Base-by-base conservation (phyloP, 768 basidiomycete species). In the Rhodotorula kratochvilovae region DNA sequence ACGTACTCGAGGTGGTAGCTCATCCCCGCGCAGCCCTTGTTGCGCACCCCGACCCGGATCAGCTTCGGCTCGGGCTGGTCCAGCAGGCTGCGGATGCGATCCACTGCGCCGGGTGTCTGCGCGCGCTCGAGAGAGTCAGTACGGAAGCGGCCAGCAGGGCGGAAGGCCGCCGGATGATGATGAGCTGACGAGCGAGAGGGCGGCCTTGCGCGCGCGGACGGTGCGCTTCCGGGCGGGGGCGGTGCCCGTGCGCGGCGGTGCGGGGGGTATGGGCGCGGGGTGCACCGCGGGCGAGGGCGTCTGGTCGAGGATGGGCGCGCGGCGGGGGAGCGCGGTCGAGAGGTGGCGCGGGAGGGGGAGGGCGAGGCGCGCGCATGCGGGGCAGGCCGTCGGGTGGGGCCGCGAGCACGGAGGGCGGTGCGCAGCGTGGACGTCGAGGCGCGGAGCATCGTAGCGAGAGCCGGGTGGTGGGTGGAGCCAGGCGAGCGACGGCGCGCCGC, bases 21-120 rank as follows among this genome's bases (percentile, higher is more conserved):
- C 78, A 90, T 85, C 2, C 89, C 96, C 0, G 96, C 96, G 81
- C 96, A 99, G 39, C 96, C 96, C 82, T 97, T 95, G 83, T 96
- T 95, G 75, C 90, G 88, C 64, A 99, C 93, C 53, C 93, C 92
- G 67, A 99, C 91, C 7, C 95, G 89, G 69, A 99, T 90, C 74
- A 93, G 85, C 78, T 92, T 91, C 1, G 95, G 94, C 5, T 88
- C 88, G 33, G 93, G 92, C 5, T 79, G 77, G 56, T 70, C 65
- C 57, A 92, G 81, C 39, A 99, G 85, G n/a, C 82, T 84, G 6
- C 82, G 85, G 61, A 98, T 84, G 35, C 90, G 88, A 13, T 82
- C 79, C 12, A 94, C 87, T 21, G 94, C 95, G 35, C 82, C 80
- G 0, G 91, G 87, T 51, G 92, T 91, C 95, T 98, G 76, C 25